A percentile compares a stretch with the other conserved stretches of the same genome.
Evolutionary conservation across 108 stramenopile species (phyloP).

Genomic region (Nitzschia sp.): DNA sequence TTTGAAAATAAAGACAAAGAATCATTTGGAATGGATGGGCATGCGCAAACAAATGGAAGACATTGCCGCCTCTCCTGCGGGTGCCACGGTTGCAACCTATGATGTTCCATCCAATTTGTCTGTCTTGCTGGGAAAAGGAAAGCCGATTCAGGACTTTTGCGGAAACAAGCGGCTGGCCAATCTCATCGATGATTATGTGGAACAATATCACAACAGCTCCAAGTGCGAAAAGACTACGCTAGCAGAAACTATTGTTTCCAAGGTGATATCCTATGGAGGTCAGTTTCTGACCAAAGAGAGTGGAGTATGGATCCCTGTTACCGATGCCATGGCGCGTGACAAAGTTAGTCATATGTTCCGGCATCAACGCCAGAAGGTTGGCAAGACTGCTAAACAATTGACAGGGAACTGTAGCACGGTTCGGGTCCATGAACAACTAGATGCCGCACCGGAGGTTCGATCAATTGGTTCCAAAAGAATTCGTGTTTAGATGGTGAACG

Average conservation of each 20-base stretch:
- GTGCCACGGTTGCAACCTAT: neutral
- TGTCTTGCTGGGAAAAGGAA: conserved; percentile 32
- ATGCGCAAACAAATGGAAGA: conserved; percentile 5
- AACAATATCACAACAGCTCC: conserved; percentile 4
- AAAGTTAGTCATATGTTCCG: conserved; percentile 31
- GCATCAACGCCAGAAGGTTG: conserved; percentile 23
- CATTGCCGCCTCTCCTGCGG: neutral
- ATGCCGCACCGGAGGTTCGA: too few species aligned
- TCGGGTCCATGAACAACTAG: neutral
- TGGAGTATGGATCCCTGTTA: conserved; percentile 22
- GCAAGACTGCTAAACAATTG: neutral
- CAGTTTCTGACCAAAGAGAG: conserved; percentile 20
- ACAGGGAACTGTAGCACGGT: conserved; percentile 8
- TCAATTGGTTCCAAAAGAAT: too few species aligned
- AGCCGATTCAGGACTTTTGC: conserved; percentile 21
- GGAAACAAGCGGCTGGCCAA: conserved; percentile 19
- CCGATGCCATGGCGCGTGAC: conserved; percentile 13
- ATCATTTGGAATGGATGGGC: conserved; percentile 23
- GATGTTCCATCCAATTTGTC: conserved; percentile 13
- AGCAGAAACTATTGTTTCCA: conserved; percentile 7
- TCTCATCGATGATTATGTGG: conserved; percentile 14
- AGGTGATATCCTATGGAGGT: conserved; percentile 2
- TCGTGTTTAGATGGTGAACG: too few species aligned
- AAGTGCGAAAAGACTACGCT: conserved; percentile 26
- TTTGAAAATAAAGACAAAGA: conserved; percentile 26